Conservation (phyloP, 257 asterid species). For the Solanum virginianum region DNA sequence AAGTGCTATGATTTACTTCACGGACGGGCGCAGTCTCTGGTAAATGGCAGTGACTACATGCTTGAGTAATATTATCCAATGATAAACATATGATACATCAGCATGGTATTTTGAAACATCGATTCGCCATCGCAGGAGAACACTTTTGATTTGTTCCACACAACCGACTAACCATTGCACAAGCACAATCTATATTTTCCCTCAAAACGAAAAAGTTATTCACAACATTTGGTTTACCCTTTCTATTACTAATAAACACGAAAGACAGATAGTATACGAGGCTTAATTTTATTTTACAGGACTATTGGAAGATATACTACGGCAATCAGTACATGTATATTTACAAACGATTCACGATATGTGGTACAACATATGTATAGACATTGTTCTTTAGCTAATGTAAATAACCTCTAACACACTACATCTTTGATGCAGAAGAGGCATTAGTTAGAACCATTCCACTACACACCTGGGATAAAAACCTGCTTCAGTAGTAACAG, state of each 20-base stretch:
- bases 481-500: conserved; percentile 43
- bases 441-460: conserved; percentile 59
- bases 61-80: too few species aligned
- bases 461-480: conserved; percentile 62
- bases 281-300: background rate
- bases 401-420: background rate
- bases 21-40: too few species aligned
- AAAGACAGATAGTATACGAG: background rate
- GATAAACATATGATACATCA: background rate
- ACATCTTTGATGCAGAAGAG: background rate
- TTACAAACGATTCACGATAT: background rate
- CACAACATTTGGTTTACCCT: background rate
- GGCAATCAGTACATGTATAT: background rate
- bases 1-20: too few species aligned
- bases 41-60: too few species aligned
- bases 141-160: background rate
- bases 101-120: background rate
- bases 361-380: background rate
- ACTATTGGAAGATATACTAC: background rate
- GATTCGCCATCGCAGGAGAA: background rate
- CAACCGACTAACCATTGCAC: background rate
- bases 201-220: background rate
- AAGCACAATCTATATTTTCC: background rate
- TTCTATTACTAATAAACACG: background rate
- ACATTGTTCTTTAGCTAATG: background rate